phyloP scores from a whole-genome alignment of 176 grass and related monocot species.

The Panicum miliaceum region DNA sequence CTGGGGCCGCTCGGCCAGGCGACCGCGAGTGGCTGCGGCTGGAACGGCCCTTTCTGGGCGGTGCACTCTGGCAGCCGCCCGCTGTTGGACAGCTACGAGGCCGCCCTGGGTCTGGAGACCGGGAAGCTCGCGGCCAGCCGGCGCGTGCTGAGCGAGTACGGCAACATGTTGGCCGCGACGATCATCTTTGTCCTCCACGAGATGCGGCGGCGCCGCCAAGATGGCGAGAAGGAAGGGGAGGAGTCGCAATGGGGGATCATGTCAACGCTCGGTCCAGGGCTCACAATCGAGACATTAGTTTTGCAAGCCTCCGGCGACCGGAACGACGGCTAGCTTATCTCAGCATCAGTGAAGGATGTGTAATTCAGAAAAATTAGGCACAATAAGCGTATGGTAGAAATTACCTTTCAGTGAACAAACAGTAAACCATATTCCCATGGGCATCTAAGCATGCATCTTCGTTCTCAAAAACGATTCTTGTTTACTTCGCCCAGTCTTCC shows the following conservation, averaged over 20 bases:
- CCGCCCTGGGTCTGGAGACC: slow-evolving; percentile 40
- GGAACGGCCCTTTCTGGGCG: slow-evolving; percentile 57
- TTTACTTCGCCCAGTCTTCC: no score
- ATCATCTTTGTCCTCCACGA: neutral
- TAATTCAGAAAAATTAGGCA: no score
- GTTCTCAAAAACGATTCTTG: no score
- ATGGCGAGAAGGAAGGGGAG: neutral
- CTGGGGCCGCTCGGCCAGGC: slow-evolving; percentile 37
- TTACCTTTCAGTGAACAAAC: no score
- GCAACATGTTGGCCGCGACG: slow-evolving; percentile 50
- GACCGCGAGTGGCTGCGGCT: slow-evolving; percentile 8
- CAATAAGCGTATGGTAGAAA: no score
- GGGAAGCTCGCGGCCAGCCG: slow-evolving; percentile 51
- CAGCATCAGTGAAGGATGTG: no score
- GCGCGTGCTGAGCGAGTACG: slow-evolving; percentile 48
- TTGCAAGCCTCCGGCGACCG: neutral
- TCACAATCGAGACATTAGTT: slow-evolving; percentile 48
- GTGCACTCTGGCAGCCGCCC: slow-evolving; percentile 41
- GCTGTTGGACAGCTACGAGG: slow-evolving; percentile 46
- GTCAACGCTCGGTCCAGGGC: slow-evolving; percentile 52
- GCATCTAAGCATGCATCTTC: no score
- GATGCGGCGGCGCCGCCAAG: neutral
- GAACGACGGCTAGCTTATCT: neutral
- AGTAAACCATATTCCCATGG: no score
- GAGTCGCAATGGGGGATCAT: slow-evolving; percentile 51